Base-by-base conservation (phyloP, 208 protist genomes). In the Porcisia hertigi region DNA sequence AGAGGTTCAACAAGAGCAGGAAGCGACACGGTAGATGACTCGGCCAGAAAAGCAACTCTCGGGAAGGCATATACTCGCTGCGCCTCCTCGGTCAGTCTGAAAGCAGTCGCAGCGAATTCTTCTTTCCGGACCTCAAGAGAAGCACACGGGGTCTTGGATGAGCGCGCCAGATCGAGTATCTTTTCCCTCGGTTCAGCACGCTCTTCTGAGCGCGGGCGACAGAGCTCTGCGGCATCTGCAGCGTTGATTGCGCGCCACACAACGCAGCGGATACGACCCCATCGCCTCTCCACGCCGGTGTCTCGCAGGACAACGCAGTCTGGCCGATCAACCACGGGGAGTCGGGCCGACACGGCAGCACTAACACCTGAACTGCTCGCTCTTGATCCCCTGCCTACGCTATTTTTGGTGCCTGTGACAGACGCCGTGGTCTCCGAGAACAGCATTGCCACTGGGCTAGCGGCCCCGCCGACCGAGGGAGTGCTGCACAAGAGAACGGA, bases 271-370 rank as follows among this genome's bases (percentile, higher is more conserved):
- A 34, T 36, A 11, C 69, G 18, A 36, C 36, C 7, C 34, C 52
- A 12, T 18, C 36, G 69, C 65, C 20, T 57, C 20, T 23, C 57
- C 54, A 72, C 59, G 25, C 14, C 54, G 0, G 45, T 16, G 18
- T 58, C 70, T 11, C 41, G 30, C 12, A 12, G 20, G 2, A 30
- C 16, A 25, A 20, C 53, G 30, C 45, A 66, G 30, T 81, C 73
- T 41, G 34, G 34, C 1, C 77, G 60, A 36, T 45, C 71, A 14
- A 81, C 77, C 1, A 30, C 58, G 9, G 69, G 71, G 34, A 73
- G 65, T 57, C 77, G 55, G 14, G 64, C 71, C 5, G 64, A 76
- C 58, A 52, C 76, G 30, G 30, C 64, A 11, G 25, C 0, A 39
- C 47, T 18, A 64, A 63, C 63, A 30, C 69, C 18, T 25, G 55